phyloP scores from a whole-genome alignment of 2,329 filamentous ascomycete species.

The Aspergillus quadrilineatus region DNA sequence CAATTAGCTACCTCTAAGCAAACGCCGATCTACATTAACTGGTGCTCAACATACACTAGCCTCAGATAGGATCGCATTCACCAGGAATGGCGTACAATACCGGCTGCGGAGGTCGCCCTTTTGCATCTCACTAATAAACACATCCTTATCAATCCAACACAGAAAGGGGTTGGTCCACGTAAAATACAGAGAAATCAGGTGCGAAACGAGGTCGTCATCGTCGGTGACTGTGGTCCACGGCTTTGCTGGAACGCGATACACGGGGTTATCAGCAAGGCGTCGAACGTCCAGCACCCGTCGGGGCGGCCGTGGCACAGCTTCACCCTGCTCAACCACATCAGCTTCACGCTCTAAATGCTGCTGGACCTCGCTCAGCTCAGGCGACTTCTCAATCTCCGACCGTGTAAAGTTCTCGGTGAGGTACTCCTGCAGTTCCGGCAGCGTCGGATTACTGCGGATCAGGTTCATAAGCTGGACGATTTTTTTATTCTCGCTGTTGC shows the following conservation, averaged over 20 bases:
- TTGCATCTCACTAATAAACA: conserved; percentile 33
- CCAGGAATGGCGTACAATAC: conserved; percentile 37
- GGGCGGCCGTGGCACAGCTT: neutral
- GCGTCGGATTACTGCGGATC: conserved; percentile 27
- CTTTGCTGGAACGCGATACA: conserved; percentile 28
- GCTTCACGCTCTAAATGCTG: conserved; percentile 11
- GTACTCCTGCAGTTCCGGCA: conserved; percentile 23
- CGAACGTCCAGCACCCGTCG: conserved; percentile 25
- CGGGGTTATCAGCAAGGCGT: conserved; percentile 27
- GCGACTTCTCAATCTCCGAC: conserved; percentile 14
- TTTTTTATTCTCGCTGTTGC: conserved; percentile 19
- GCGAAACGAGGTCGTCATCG: conserved; percentile 34
- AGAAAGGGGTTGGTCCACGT: conserved; percentile 33
- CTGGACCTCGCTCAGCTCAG: conserved; percentile 20
- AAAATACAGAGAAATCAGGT: conserved; percentile 34
- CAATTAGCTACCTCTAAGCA: conserved; percentile 3
- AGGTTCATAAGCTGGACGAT: conserved; percentile 25
- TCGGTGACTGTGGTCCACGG: conserved; percentile 37
- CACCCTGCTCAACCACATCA: conserved; percentile 7
- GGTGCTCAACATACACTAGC: conserved; percentile 29
- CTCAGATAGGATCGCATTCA: conserved; percentile 36
- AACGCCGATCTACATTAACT: neutral
- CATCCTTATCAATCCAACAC: conserved; percentile 31
- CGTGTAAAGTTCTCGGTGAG: conserved; percentile 20
- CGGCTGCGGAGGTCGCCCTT: conserved; percentile 23